Evolutionary conservation across 371 early-diverging fungal species (phyloP), one percentile per base, ranked within the genome.

Genomic region (Racocetra persica): DNA sequence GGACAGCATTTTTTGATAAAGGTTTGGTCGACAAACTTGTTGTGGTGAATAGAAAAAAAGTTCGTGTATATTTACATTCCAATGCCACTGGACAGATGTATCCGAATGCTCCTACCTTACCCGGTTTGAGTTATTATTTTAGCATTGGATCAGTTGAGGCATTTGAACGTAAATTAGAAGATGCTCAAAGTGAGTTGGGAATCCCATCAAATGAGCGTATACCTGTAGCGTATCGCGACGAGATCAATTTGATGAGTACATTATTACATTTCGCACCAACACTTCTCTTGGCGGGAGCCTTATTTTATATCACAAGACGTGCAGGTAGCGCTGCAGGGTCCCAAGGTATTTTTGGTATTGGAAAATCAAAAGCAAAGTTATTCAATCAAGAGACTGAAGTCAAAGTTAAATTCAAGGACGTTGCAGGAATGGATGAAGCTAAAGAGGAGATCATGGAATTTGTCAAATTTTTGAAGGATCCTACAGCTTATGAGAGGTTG

Each of bases 401-500:
- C 75, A 91, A 96, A 80, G 95, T 98, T 81, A 95, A 95, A 83
- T 99, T 99, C 88, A 98, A 98, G 90, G 99, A 99, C 87, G 99
- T 99, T 0, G 99, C 99, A 8, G 99, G 99, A 38, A 96, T 99
- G 88, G 99, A 99, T 86, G 96, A 96, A 85, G 99, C 99, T 81
- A 99, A 99, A 87, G 95, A 97, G 80, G 99, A 99, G 88, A 99
- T 99, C 79, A 99, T 99, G 97, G 99, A 99, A 89, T 98, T 99
- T 93, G 99, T 99, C 75, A 99, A 99, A 86, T 98, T 99, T 84
- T 88, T 99, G 77, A 99, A 99, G 86, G 95, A 99, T 84, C 99
- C 99, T 13, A 93, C 89, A 49, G 87, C 91, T n/a, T 99, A 97
- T 87, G 98, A 98, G 84, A 92, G 93, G 78, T 90, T 99, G 79